Percentiles rank a stretch among this genome's conserved stretches.
These are phyloP conservation scores for Ophiocordyceps camponoti-rufipedis DNA, from an alignment of 2,329 filamentous ascomycete species.

Conservation along the genomic window DNA sequence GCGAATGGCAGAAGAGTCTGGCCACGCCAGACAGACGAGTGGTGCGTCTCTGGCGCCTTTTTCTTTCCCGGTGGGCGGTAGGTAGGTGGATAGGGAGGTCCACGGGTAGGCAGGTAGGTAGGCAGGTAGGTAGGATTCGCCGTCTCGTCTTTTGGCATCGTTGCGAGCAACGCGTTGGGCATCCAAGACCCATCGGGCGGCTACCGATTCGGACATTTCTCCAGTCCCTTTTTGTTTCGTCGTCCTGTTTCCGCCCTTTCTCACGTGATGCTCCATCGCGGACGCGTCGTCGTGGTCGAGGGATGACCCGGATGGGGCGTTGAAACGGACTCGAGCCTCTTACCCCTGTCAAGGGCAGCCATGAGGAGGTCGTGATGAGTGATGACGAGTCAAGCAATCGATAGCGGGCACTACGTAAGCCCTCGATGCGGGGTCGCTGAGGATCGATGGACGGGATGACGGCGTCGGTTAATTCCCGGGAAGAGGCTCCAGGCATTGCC, in stretches of 20 bases:
- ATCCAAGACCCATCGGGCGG: constrained; percentile 1
- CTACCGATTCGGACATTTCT: not conserved
- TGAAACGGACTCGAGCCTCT: too few relatives aligned
- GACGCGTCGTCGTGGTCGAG: too few relatives aligned
- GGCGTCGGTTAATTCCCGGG: not conserved
- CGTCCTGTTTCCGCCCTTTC: too few relatives aligned
- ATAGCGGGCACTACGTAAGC: too few relatives aligned
- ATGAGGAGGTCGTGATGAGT: too few relatives aligned
- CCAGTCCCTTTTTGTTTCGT: not conserved
- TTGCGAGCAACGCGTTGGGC: constrained; percentile 1
- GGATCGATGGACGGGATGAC: too few relatives aligned
- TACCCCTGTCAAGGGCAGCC: not conserved
- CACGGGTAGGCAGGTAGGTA: too few relatives aligned
- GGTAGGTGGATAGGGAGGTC: too few relatives aligned
- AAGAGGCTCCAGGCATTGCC: constrained; percentile 1
- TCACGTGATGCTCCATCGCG: too few relatives aligned
- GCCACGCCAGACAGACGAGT: not conserved
- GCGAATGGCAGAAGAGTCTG: not conserved
- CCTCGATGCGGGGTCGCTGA: not conserved
- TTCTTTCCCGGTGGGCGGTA: not conserved
- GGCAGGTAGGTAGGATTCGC: not conserved
- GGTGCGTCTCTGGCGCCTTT: not conserved
- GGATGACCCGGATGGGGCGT: too few relatives aligned
- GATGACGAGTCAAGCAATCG: not conserved
- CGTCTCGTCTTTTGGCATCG: not conserved